Evolutionary conservation across 2,329 filamentous ascomycete genomes (phyloP), one percentile per base, ranked within the genome.

Genomic region (Ambrosiella cleistominuta): DNA sequence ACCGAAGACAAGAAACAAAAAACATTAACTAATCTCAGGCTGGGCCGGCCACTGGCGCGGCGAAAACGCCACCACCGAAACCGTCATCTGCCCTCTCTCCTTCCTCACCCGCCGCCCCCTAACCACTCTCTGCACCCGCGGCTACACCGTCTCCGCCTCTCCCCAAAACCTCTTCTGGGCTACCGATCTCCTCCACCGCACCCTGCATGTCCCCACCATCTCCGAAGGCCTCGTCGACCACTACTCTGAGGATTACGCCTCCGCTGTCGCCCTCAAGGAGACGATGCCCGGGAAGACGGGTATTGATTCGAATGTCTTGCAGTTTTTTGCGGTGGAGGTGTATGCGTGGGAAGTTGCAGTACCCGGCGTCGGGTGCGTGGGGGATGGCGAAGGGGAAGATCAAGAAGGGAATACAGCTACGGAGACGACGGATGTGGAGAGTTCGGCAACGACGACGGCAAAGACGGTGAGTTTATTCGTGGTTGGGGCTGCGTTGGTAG

Each of bases 1-100:
- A 12, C 11, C n/a, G 7, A 12, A 42, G 11, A 42, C n/a, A 42
- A 11, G 11, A 11, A 42, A 11, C 40, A 42, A 42, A 11, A 42
- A 42, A 17, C 58, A 49, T 40, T 37, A 5, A 2, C 8, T 55
- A 11, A 27, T 35, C 15, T 2, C 45, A 84, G 81, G 71, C 56
- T 86, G 77, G 76, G 83, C 73, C 51, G 83, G 83, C 39, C 82
- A 86, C 71, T 84, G 78, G 78, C 78, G 83, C 57, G 82, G 82
- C 49, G 65, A 67, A 35, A 86, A 86, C 61, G 82, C 75, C 1
- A 80, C 81, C 2, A 68, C 73, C 0, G 82, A 86, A 68, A 86
- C 82, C 1, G 83, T 86, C 62, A 85, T 86, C 67, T 86, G 83
- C 68, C 74, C 75, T 4, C 71, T 78, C 1, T 84, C 81, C 1